Evolutionary conservation across 306 rosid genomes (phyloP).

Genomic region (Oxytropis ochrocephala): DNA sequence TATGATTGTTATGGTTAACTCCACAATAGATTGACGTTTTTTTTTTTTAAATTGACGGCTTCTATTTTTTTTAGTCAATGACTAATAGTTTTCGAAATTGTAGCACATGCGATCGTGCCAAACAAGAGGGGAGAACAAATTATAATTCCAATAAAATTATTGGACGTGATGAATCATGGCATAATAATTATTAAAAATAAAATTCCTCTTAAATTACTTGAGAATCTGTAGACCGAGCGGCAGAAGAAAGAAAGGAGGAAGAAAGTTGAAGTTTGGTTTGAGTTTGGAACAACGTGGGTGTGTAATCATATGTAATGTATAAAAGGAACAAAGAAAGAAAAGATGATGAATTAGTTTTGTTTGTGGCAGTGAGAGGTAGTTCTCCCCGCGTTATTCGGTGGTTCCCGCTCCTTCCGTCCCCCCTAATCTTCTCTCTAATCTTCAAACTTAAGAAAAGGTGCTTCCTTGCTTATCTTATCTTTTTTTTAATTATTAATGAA

Average conservation of each 20-base stretch:
- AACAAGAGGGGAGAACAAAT: too few species aligned
- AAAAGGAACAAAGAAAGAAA: too few species aligned
- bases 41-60: too few species aligned
- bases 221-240: not conserved
- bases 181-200: too few species aligned
- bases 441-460: not conserved
- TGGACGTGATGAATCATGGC: not conserved
- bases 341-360: not conserved
- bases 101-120: not conserved
- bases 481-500: not conserved
- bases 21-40: too few species aligned
- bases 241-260: not conserved
- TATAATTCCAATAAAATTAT: too few species aligned
- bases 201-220: too few species aligned
- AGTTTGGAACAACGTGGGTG: not conserved
- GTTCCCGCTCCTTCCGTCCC: constrained; percentile 26
- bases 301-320: too few species aligned
- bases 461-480: not conserved
- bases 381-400: not conserved
- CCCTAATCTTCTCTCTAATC: not conserved
- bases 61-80: too few species aligned
- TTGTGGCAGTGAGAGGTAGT: not conserved
- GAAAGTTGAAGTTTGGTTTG: not conserved
- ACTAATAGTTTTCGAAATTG: too few species aligned
- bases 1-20: too few species aligned